Evolutionary conservation across 805 yeast species (phyloP).

Genomic region (Pichia eremophila): DNA sequence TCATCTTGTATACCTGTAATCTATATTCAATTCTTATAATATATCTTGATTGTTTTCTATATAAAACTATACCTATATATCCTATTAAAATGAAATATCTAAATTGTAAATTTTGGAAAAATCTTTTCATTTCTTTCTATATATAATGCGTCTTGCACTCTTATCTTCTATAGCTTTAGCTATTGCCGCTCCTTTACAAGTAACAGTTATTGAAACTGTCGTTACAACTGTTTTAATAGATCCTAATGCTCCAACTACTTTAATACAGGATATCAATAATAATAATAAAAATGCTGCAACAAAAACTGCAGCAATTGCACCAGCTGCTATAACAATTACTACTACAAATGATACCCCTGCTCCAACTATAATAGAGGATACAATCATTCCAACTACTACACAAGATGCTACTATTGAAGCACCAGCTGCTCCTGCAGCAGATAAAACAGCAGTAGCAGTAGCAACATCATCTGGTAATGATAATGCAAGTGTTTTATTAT

Average conservation of each 20-base stretch:
- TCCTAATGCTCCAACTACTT: constrained; percentile 4
- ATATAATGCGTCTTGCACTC: not conserved
- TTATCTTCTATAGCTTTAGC: constrained; percentile 3
- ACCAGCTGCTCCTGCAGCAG: constrained; percentile 9
- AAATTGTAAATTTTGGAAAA: no score
- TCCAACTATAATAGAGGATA: constrained; percentile 1
- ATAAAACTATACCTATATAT: no score
- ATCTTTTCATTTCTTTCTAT: no score
- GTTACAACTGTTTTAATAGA: constrained; percentile 18
- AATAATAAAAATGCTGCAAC: no score
- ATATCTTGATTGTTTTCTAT: no score
- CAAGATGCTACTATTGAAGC: not conserved
- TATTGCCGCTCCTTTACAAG: constrained; percentile 18
- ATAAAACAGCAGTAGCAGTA: not conserved
- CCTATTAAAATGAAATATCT: no score
- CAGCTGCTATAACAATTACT: not conserved
- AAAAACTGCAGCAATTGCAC: not conserved
- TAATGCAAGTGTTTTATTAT: constrained; percentile 33
- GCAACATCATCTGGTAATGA: constrained; percentile 12
- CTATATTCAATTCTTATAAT: no score
- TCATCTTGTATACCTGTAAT: no score
- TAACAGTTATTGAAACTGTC: constrained; percentile 18
- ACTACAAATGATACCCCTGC: constrained; percentile 3
- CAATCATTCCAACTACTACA: constrained; percentile 7
- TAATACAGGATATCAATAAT: no score